Evolutionary conservation across 164 flowering plant genomes (phyloP).

Genomic region (Hamamelis virginiana): DNA sequence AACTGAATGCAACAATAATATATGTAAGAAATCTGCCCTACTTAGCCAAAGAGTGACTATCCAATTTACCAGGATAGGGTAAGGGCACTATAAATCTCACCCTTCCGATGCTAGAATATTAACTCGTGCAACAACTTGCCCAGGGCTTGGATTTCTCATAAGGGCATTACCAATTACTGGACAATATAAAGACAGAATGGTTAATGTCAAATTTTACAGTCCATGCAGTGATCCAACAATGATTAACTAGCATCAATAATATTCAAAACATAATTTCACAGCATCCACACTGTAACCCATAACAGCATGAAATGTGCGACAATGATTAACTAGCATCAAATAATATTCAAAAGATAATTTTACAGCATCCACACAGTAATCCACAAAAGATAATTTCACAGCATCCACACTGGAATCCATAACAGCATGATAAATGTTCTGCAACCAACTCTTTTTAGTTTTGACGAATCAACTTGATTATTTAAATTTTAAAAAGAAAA

Average conservation of each 20-base stretch:
- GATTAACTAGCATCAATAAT: background rate
- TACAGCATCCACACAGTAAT: background rate
- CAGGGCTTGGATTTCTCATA: conserved; percentile 70
- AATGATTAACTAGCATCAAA: background rate
- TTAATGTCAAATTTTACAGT: background rate
- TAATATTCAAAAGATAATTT: background rate
- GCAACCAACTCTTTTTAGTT: no score
- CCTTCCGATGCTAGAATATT: conserved; percentile 89
- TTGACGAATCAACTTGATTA: no score
- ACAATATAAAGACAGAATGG: conserved; percentile 7
- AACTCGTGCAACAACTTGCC: conserved; percentile 90
- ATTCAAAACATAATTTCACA: background rate
- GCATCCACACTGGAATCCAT: background rate
- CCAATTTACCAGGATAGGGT: conserved; percentile 10
- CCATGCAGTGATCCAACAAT: background rate
- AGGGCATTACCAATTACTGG: conserved; percentile 91
- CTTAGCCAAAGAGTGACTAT: conserved; percentile 2
- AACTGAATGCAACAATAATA: background rate
- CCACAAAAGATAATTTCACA: background rate
- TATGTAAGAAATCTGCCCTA: background rate
- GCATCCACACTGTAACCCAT: background rate
- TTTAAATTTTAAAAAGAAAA: background rate
- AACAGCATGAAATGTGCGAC: background rate
- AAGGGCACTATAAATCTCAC: conserved; percentile 42
- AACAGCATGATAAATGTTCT: no score